Base-by-base conservation (phyloP, 2,329 filamentous ascomycete species). In the Trichothecium sympodiale region DNA sequence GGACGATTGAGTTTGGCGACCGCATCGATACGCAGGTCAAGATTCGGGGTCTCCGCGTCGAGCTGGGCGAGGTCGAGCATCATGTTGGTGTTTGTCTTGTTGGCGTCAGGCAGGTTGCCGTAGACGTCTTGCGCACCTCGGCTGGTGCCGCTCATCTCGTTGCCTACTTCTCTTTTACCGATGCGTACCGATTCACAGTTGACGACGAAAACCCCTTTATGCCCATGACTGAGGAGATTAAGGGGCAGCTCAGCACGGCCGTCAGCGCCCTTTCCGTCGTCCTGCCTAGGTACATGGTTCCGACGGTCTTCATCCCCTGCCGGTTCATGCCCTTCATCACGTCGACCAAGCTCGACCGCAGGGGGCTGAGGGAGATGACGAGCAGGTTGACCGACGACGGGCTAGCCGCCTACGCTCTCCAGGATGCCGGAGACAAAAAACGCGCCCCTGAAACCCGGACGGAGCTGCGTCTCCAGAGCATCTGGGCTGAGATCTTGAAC, bases 21-120 rank as follows among this genome's bases (percentile, higher is more conserved):
- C 57, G 71, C 17, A 69, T 69, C 42, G 70, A 75, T 41, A 61
- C 60, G 0, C 70, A 74, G 46, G 61, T 74, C 33, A 76, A 76
- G 48, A 48, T 76, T 13, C 59, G 64, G 17, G 75, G 75, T 18
- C 71, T 64, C 39, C 50, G 69, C 35, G 56, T 71, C 34, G 74
- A 45, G 31, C 37, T 40, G 1, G 43, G 41, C 14, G 43, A 45
- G 29, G 33, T 45, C 4, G 43, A 45, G 14, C 28, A 43, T 16
- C 31, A 38, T 5, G 35, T 42, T 15, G 29, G 30, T 2, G 14
- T 38, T 3, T 40, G 18, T 17, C 33, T 33, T 4, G 16, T 7
- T 8, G 18, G 31, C 2, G 23, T 29, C 5, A 13, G 9, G n/a
- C 36, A 34, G n/a, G 47, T 51, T 8, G 47, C 47, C 3, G 54